These are phyloP conservation scores for Casaregolazyma suthepensis DNA, from an alignment of 1,139 yeast species.

Conservation along the genomic window DNA sequence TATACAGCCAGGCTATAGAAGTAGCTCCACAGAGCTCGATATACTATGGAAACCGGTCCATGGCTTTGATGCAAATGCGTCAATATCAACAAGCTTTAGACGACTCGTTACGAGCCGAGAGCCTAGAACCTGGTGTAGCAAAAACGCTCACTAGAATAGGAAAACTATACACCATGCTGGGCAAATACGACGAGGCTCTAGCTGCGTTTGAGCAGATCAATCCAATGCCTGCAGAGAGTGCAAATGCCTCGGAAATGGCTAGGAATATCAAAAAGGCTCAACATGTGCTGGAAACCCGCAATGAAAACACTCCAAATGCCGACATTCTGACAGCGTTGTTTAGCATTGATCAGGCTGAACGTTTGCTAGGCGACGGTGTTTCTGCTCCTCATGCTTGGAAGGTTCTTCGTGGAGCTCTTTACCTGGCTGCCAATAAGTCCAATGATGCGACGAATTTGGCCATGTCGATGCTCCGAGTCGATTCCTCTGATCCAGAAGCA, in stretches of 20 bases:
- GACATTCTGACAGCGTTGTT: slow-evolving; percentile 14
- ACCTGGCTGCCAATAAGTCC: slow-evolving; percentile 28
- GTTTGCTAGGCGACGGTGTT: slow-evolving; percentile 32
- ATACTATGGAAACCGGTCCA: slow-evolving; percentile 74
- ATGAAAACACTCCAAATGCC: slow-evolving; percentile 11
- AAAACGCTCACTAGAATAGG: slow-evolving; percentile 35
- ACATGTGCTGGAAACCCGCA: slow-evolving; percentile 19
- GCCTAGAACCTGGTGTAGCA: slow-evolving; percentile 30
- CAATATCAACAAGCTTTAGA: slow-evolving; percentile 53
- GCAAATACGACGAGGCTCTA: slow-evolving; percentile 33
- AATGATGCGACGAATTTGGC: slow-evolving; percentile 36
- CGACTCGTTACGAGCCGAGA: slow-evolving; percentile 38
- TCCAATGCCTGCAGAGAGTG: slow-evolving; percentile 29
- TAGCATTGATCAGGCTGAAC: slow-evolving; percentile 33
- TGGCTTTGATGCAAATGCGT: slow-evolving; percentile 58
- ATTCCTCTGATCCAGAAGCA: slow-evolving; percentile 35
- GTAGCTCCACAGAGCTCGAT: slow-evolving; percentile 34
- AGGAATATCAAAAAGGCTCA: slow-evolving; percentile 31
- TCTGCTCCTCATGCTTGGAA: slow-evolving; percentile 34
- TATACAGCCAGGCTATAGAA: slow-evolving; percentile 35
- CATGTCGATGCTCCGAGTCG: slow-evolving; percentile 32
- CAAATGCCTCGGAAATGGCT: slow-evolving; percentile 34
- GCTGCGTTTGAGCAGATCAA: slow-evolving; percentile 20
- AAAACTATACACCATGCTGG: slow-evolving; percentile 32
- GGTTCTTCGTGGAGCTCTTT: slow-evolving; percentile 30